Evolutionary conservation across 345 rosid genomes (phyloP), one percentile per base, ranked within the genome.

Genomic region (Pugionium dolabratum): DNA sequence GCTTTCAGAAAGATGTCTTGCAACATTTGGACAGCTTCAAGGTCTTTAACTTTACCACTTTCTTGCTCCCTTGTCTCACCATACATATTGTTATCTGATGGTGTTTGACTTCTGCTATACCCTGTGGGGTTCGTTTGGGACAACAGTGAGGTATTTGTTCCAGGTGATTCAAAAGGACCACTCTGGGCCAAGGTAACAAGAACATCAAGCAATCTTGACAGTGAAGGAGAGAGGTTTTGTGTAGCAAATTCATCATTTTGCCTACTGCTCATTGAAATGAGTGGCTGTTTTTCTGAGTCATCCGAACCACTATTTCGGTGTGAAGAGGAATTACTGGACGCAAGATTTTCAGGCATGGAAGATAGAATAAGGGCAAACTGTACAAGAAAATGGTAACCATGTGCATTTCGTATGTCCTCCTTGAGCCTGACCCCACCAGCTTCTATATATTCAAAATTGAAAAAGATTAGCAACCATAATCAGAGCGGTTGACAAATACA

Each of bases 371-470:
- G 74, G 37, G 96, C 92, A 83, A 90, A 90, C 76, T 82, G 99
- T 69, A 89, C 99, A 79, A 93, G 97, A 73, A 93, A 93, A 59
- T 87, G 99, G 80, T 93, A 88, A 67, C 99, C 99, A 65, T 93
- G 99, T 78, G 97, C 99, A 78, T 93, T 93, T 62, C 76, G 92
- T 79, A 93, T 81, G 78, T 90, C 99, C 76, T 93, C 99, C 76
- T 89, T 86, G 31, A 93, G 96, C 81, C 77, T 81, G 60, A 86
- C 74, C 66, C 96, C 92, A 59, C 88, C 88, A 77, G 92, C 84
- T 74, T 88, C 99, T 93, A 78, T 82, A 83, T 64, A 63, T 10
- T 67, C 74, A 71, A 79, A 53, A 63, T 18, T 18, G 18, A 18
- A 64, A 10, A 33, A 27, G 35, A 64, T 85, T 71, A 80, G 80